Evolutionary conservation across 768 basidiomycete genomes (phyloP).

Genomic region (Nevesoporus exiguus): DNA sequence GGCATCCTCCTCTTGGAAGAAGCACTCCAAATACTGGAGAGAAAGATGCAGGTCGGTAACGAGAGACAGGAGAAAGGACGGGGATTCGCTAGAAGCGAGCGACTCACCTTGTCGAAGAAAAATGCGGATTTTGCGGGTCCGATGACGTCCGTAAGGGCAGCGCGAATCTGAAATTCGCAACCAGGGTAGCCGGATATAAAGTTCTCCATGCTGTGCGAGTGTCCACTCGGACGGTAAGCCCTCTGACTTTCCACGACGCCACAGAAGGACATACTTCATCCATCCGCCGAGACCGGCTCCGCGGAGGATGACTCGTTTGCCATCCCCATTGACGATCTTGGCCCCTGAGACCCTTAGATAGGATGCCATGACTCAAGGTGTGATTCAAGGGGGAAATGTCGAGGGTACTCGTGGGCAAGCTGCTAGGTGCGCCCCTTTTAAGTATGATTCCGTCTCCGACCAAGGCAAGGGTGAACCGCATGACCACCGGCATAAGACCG

Average conservation of each 20-base stretch:
- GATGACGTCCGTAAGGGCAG: conserved; percentile 59
- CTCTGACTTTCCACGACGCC: conserved; percentile 7
- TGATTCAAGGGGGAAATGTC: background rate
- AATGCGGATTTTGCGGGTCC: conserved; percentile 66
- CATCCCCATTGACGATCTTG: conserved; percentile 55
- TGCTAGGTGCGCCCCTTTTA: background rate
- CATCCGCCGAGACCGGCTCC: conserved; percentile 82
- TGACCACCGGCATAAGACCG: background rate
- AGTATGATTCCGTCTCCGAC: background rate
- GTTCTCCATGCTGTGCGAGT: conserved; percentile 61
- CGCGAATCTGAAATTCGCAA: conserved; percentile 76
- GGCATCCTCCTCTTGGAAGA: conserved; percentile 75
- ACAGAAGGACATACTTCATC: conserved; percentile 64
- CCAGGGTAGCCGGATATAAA: conserved; percentile 79
- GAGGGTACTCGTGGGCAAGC: background rate
- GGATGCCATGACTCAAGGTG: conserved; percentile 29
- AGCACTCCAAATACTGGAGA: conserved; percentile 72
- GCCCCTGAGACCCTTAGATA: conserved; percentile 56
- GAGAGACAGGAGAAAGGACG: background rate
- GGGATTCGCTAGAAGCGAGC: background rate
- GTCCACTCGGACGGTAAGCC: conserved; percentile 1
- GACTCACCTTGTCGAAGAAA: conserved; percentile 78
- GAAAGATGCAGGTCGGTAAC: background rate
- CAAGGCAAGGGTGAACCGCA: background rate
- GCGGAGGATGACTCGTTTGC: conserved; percentile 55